Base-by-base conservation (phyloP, 164 flowering plant species). In the Akebia trifoliata region DNA sequence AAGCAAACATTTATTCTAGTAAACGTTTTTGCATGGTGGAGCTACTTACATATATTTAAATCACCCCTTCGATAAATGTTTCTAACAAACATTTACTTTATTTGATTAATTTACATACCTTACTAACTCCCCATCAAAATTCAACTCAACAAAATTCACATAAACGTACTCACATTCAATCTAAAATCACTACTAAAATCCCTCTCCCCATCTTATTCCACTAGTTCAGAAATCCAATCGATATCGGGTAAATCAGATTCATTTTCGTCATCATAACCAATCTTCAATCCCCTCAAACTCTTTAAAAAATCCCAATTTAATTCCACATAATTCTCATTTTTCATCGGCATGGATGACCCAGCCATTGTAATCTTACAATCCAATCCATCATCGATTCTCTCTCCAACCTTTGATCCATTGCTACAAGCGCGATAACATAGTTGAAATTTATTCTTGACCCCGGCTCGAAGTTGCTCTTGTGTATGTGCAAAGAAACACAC, bases 401-500 rank as follows among this genome's bases (percentile, higher is more conserved):
- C n/a, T n/a, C n/a, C n/a, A n/a, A n/a, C n/a, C n/a, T n/a, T n/a
- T n/a, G n/a, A n/a, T n/a, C n/a, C n/a, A n/a, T n/a, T n/a, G n/a
- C n/a, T n/a, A n/a, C n/a, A n/a, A n/a, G n/a, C n/a, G n/a, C n/a
- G n/a, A n/a, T n/a, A n/a, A n/a, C n/a, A n/a, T n/a, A n/a, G n/a
- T 4, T 52, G 40, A n/a, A 40, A 52, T 18, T 34, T 53, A 21
- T 55, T 43, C 18, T 67, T 60, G 36, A 39, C 47, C 44, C 62
- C 76, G 0, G 69, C 36, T 34, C 86, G 60, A 1, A 84, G 76
- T 66, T 84, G 72, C 21, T 74, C 68, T 2, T 71, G 72, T 21
- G 80, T 38, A 65, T 84, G 90, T 0, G 90, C 90, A 39, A 84
- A 84, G 67, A 84, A 84, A 47, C 90, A 84, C 1, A 84, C 90